Percentiles rank a stretch among this genome's conserved stretches.
phyloP scores from a whole-genome alignment of 805 yeast species.

The Saccharomycopsis fibuligera region DNA sequence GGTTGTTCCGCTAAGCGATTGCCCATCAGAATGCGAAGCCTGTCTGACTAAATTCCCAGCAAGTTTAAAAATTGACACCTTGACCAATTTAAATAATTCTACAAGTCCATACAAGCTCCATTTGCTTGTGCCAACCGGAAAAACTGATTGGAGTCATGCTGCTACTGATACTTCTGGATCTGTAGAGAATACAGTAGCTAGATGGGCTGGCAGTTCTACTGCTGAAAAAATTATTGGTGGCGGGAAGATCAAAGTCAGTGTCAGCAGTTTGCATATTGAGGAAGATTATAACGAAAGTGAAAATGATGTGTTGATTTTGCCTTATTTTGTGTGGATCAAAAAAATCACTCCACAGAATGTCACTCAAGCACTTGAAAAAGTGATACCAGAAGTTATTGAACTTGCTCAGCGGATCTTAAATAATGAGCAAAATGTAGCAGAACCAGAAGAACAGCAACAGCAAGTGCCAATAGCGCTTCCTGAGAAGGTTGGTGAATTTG shows the following conservation, averaged over 20 bases:
- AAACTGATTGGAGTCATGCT: slow-evolving; percentile 77
- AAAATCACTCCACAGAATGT: slow-evolving; percentile 42
- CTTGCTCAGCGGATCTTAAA: no score
- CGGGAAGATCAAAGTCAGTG: slow-evolving; percentile 42
- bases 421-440: no score
- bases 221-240: slow-evolving; percentile 24
- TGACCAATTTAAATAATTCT: slow-evolving; percentile 55
- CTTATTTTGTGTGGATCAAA: slow-evolving; percentile 66
- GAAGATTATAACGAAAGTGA: slow-evolving; percentile 38
- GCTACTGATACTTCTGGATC: slow-evolving; percentile 46
- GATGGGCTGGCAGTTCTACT: slow-evolving; percentile 32
- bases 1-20: slow-evolving; percentile 40
- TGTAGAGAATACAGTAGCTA: slow-evolving; percentile 38
- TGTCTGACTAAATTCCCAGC: slow-evolving; percentile 52
- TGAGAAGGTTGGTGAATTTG: slow-evolving; percentile 27
- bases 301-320: slow-evolving; percentile 57
- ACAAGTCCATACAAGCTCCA: slow-evolving; percentile 68
- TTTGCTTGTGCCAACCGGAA: slow-evolving; percentile 76
- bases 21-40: slow-evolving; percentile 47
- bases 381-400: slow-evolving; percentile 37
- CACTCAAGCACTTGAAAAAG: slow-evolving; percentile 34
- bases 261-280: slow-evolving; percentile 44
- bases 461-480: slow-evolving; percentile 22
- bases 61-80: slow-evolving; percentile 39
- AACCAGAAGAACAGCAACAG: slow-evolving; percentile 21